Evolutionary conservation across 225 moss, liverwort and hornwort genomes (phyloP).

Genomic region (Marchantia paleacea): DNA sequence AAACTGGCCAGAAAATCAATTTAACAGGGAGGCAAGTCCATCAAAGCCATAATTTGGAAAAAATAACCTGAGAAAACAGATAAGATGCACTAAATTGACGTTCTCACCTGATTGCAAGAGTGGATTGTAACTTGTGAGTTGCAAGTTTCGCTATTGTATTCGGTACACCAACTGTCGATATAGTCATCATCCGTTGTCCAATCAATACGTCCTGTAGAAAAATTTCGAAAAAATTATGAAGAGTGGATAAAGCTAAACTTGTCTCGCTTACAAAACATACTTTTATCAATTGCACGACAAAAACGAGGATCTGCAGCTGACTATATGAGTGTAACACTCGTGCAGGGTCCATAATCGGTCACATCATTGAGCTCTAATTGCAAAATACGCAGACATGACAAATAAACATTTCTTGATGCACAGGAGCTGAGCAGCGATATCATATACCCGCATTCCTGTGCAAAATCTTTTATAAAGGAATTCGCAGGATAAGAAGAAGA

Average conservation of each 20-base stretch:
- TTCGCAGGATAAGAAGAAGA: not conserved
- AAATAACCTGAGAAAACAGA: no score
- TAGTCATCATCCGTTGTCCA: conserved; percentile 99
- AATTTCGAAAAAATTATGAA: not conserved
- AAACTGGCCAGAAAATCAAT: conserved; percentile 44
- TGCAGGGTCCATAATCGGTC: not conserved
- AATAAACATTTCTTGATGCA: no score
- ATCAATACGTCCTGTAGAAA: conserved; percentile 68
- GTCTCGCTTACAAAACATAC: not conserved
- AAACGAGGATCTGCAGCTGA: not conserved
- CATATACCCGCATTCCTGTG: no score
- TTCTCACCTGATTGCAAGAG: conserved; percentile 80
- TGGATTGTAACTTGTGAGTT: conserved; percentile 84
- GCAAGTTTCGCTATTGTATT: conserved; percentile 91
- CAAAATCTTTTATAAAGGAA: not conserved
- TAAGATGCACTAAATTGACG: not conserved
- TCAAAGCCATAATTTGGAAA: no score
- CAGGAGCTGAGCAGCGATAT: no score
- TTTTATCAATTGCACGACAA: not conserved
- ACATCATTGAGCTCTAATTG: no score
- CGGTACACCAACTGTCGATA: conserved; percentile 97
- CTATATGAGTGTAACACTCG: not conserved
- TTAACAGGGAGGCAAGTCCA: not conserved
- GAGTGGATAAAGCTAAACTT: not conserved
- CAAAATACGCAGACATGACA: no score